Conservation (phyloP, 2,329 filamentous ascomycete species). For the Nemania sp. region DNA sequence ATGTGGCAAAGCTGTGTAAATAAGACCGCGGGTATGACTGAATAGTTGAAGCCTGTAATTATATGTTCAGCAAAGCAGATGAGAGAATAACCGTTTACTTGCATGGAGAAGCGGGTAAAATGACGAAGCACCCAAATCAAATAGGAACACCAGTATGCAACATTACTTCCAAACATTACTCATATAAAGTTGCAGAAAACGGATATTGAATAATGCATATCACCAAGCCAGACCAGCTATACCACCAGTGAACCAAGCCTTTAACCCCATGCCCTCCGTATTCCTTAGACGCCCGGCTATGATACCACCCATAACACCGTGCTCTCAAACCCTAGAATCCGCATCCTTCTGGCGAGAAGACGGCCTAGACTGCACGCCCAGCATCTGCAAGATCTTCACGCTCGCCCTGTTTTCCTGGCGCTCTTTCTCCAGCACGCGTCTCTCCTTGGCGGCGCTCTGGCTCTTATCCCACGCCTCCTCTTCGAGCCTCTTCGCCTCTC, state of each 20-base stretch:
- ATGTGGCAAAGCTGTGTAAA: too few relatives aligned
- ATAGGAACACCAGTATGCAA: not conserved
- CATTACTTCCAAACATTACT: too few relatives aligned
- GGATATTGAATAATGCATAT: constrained; percentile 17
- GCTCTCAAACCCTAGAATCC: not conserved
- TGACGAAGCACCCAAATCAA: too few relatives aligned
- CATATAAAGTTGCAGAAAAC: too few relatives aligned
- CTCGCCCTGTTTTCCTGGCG: constrained; percentile 19
- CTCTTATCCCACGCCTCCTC: constrained; percentile 50
- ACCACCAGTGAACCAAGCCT: not conserved
- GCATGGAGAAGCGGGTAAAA: too few relatives aligned
- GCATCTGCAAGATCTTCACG: constrained; percentile 18
- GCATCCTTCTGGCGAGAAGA: not conserved
- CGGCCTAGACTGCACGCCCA: constrained; percentile 17
- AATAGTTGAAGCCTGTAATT: not conserved
- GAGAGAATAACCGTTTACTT: too few relatives aligned
- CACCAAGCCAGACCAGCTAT: not conserved
- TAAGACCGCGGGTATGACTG: not conserved
- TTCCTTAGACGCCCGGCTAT: not conserved
- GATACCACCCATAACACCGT: not conserved
- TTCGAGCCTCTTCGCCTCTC: constrained; percentile 58
- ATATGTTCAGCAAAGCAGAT: not conserved
- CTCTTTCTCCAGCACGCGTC: constrained; percentile 13
- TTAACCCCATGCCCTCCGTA: not conserved
- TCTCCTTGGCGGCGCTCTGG: constrained; percentile 24